Base-by-base conservation (phyloP, 2,329 filamentous ascomycete genomes). In the Paecilomyces fulvus region DNA sequence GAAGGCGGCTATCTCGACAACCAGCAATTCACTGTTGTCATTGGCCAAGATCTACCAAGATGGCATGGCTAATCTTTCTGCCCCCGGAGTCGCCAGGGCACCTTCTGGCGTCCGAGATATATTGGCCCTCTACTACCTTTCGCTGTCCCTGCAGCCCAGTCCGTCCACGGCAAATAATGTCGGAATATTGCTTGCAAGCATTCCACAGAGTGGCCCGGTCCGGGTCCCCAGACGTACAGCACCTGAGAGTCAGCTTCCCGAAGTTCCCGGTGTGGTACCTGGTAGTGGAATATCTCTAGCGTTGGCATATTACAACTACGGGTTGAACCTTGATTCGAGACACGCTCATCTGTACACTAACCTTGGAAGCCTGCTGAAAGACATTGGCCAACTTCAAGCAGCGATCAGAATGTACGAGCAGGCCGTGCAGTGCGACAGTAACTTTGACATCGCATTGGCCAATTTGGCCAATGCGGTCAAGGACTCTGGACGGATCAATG, bases 141-240 rank as follows among this genome's bases (percentile, higher is more conserved):
- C 94, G 0, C 77, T 99, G 2, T 95, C 94, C 0, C 80, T 99
- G 2, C 94, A 96, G 61, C 92, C 94, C 51, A 97, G 94, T 65
- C 94, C 94, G 1, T 99, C 94, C 0, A 99, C 94, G 0, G 94
- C 94, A 0, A 99, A 99, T 70, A 99, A 99, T 69, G 92, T 99
- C 11, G 94, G 94, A 2, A 99, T 99, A 55, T 79, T 99, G 28
- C 83, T 99, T n/a, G 94, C 94, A 4, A 90, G 94, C 56, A 89
- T 97, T 20, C 94, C 96, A 67, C 91, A 95, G 64, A 79, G 78
- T 25, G 67, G 70, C 11, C 73, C 74, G 2, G 73, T 75, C 8
- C 78, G 75, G 56, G 63, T 49, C 20, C 54, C 4, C 14, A 43
- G 37, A n/a, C 37, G 63, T 20, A 60, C 66, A 53, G 66, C 65